Evolutionary conservation across 352 stramenopile species (phyloP), one percentile per base, ranked within the genome.

Genomic region (Pythium scleroteichum): DNA sequence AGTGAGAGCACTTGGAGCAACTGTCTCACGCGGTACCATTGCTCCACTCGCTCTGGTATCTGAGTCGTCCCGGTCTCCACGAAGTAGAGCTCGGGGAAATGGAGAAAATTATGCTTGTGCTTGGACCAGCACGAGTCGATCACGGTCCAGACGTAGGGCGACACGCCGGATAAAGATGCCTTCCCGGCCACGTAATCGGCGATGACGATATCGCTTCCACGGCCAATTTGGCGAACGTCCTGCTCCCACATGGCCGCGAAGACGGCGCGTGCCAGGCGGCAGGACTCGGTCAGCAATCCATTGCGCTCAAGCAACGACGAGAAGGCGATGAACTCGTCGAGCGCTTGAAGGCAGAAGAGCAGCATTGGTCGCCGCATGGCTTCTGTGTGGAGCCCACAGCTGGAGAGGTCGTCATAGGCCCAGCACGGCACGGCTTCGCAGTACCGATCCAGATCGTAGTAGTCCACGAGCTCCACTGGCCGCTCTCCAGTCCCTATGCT

Each of bases 281-380:
- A 90, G 0, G 69, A 70, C 41, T 73, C 56, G 2, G 87, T 59
- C 47, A 79, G 63, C 57, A 64, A 42, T 4, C 78, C 23, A n/a
- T 61, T 69, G 14, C 70, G 24, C 12, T 44, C n/a, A 38, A 53
- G 35, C 6, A 29, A 59, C 39, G 40, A 47, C 22, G 59, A 29
- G 8, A 39, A 68, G 1, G 75, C 68, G 40, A 95, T 76, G 54
- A 87, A 90, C 58, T 93, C 76, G 62, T 95, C 80, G 23, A 93
- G 53, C 23, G 69, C 75, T 60, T 93, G 83, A 14, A 92, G 63
- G 32, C 76, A 88, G 51, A 92, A 92, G 12, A 92, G 64, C 53
- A 95, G 52, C 68, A 90, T 85, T 1, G 85, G 83, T 19, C 79
- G 69, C 23, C 41, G 58, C 14, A 83, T 69, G 0, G 55, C n/a